These are phyloP conservation scores for Eucalyptus caleyi DNA, from an alignment of 345 rosid species.

Conservation along the genomic window DNA sequence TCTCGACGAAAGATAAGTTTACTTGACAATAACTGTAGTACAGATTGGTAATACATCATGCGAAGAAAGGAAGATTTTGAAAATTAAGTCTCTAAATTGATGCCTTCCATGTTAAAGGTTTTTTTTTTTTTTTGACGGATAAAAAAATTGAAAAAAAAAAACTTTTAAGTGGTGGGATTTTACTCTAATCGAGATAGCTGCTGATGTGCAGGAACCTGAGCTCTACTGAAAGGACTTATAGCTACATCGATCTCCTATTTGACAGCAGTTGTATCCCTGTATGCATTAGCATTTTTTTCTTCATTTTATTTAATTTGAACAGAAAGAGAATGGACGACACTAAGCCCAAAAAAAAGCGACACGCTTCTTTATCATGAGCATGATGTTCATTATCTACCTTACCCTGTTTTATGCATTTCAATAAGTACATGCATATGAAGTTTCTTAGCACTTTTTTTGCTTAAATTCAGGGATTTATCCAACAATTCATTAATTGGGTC, in stretches of 20 bases:
- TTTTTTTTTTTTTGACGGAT: too few species aligned
- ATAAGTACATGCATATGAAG: neutral
- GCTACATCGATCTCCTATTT: conserved; percentile 20
- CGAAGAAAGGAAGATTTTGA: neutral
- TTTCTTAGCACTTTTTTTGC: neutral
- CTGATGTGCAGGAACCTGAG: conserved; percentile 28
- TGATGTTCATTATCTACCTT: neutral
- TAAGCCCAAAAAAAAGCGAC: neutral
- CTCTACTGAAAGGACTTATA: conserved; percentile 28
- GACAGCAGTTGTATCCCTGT: conserved; percentile 26
- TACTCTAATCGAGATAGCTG: neutral
- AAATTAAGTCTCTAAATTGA: neutral
- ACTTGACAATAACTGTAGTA: too few species aligned
- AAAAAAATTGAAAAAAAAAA: neutral
- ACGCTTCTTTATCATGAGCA: neutral
- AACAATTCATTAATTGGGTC: conserved; percentile 32
- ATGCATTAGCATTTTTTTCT: neutral
- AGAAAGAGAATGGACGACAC: neutral
- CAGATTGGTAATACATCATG: neutral
- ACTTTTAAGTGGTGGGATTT: neutral
- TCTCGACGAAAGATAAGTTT: neutral
- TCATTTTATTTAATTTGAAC: neutral
- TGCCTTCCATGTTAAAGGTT: neutral
- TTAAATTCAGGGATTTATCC: conserved; percentile 45
- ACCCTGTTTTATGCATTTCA: neutral